Evolutionary conservation across 2,329 filamentous ascomycete species (phyloP).

Genomic region (Emergomyces africanus): DNA sequence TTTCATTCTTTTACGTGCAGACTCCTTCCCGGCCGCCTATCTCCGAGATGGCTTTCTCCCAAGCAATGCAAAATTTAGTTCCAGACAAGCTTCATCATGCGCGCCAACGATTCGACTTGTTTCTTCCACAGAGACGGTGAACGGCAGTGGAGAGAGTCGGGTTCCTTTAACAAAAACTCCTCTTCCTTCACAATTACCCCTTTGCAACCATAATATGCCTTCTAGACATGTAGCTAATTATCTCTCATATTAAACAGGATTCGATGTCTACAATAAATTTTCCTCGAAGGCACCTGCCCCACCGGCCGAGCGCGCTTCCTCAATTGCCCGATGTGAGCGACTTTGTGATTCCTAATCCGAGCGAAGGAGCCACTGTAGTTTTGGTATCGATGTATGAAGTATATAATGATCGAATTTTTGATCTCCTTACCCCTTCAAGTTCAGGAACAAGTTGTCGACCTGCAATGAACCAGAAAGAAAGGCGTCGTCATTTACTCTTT

Average conservation of each 20-base stretch:
- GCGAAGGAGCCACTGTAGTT: slow-evolving; percentile 67
- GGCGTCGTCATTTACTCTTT: slow-evolving; percentile 75
- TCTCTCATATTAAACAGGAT: slow-evolving; percentile 38
- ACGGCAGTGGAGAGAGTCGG: background rate
- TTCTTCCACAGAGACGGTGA: background rate
- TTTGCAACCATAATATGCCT: slow-evolving; percentile 15
- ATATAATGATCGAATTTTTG: slow-evolving; percentile 96
- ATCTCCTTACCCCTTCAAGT: slow-evolving; percentile 54
- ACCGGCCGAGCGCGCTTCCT: slow-evolving; percentile 58
- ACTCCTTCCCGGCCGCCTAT: slow-evolving; percentile 9
- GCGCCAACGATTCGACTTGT: slow-evolving; percentile 8
- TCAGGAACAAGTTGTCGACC: slow-evolving; percentile 28
- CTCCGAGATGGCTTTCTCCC: slow-evolving; percentile 8
- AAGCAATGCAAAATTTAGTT: slow-evolving; percentile 6
- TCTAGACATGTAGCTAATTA: slow-evolving; percentile 23
- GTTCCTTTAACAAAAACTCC: background rate
- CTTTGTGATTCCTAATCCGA: slow-evolving; percentile 53
- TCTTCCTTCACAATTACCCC: slow-evolving; percentile 15
- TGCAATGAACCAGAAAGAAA: slow-evolving; percentile 43
- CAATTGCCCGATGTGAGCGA: slow-evolving; percentile 61
- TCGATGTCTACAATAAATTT: slow-evolving; percentile 42
- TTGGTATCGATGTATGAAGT: slow-evolving; percentile 98
- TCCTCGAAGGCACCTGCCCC: slow-evolving; percentile 48
- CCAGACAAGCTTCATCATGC: slow-evolving; percentile 5
- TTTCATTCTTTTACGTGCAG: slow-evolving; percentile 11